Percentiles rank a stretch among this genome's conserved stretches.
Conservation (phyloP, 192 early-diverging fungal genomes). For the Coemansia sp. region DNA sequence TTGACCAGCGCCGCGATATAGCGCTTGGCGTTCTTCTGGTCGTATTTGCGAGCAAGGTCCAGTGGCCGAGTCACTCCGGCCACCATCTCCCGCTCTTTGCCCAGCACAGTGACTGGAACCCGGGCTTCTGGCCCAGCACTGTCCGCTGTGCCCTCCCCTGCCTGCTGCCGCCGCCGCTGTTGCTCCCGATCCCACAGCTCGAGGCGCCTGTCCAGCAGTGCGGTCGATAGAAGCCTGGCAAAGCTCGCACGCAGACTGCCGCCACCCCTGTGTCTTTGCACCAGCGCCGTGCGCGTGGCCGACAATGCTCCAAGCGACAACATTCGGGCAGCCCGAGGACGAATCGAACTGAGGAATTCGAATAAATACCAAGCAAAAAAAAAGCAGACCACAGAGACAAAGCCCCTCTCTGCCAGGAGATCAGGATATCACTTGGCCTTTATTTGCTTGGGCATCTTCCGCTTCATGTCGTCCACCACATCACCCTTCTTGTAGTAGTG, state of each 20-base stretch:
- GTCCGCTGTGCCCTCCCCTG: not conserved
- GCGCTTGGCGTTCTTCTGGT: conserved; percentile 45
- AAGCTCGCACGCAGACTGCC: too few relatives aligned
- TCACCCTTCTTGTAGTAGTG: conserved; percentile 92
- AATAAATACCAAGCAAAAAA: not conserved
- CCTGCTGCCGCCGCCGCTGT: conserved; percentile 11
- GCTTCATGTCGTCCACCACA: conserved; percentile 45
- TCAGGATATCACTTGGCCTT: conserved; percentile 1
- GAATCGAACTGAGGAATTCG: too few relatives aligned
- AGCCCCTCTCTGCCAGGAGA: too few relatives aligned
- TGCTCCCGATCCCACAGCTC: conserved; percentile 23
- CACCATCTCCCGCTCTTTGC: not conserved
- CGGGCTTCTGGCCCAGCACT: not conserved
- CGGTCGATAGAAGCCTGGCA: not conserved
- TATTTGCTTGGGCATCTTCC: conserved; percentile 43
- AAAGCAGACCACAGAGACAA: not conserved
- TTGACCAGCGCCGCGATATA: conserved; percentile 50
- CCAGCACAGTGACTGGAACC: conserved; percentile 3
- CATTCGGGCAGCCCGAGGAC: too few relatives aligned
- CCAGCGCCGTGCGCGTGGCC: too few relatives aligned
- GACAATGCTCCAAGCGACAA: too few relatives aligned
- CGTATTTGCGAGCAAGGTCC: conserved; percentile 48
- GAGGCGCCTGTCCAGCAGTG: conserved; percentile 6
- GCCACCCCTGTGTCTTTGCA: too few relatives aligned
- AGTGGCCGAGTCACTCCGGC: conserved; percentile 36